Evolutionary conservation across 768 basidiomycete species (phyloP).

Genomic region (Tulasnella sp.): DNA sequence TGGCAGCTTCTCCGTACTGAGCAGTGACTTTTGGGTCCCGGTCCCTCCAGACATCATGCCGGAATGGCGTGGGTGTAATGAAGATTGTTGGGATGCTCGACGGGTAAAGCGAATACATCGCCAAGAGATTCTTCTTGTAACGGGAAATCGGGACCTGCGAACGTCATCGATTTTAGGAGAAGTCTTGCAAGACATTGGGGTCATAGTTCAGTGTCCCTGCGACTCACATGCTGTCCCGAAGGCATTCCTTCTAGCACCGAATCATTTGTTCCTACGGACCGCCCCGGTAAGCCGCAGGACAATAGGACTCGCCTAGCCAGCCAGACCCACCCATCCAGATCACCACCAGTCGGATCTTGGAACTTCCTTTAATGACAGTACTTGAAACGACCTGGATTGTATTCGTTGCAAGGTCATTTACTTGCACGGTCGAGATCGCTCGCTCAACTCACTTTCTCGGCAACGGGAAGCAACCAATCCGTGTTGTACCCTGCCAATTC

Average conservation of each 20-base stretch:
- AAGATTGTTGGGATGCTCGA: conserved; percentile 26
- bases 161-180: not conserved
- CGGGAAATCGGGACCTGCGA: conserved; percentile 19
- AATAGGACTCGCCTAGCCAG: not conserved
- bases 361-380: conserved; percentile 46
- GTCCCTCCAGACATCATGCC: conserved; percentile 18
- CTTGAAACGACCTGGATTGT: not conserved
- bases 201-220: not conserved
- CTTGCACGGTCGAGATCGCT: not conserved
- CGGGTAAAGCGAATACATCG: conserved; percentile 26
- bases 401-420: not conserved
- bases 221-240: conserved; percentile 25
- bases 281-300: not conserved
- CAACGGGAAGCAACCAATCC: conserved; percentile 75
- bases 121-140: conserved; percentile 22
- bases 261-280: conserved; percentile 17
- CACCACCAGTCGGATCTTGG: conserved; percentile 61
- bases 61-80: conserved; percentile 23
- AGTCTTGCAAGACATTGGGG: not conserved
- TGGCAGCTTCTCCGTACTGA: conserved; percentile 20
- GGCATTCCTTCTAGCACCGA: conserved; percentile 23
- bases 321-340: conserved; percentile 71
- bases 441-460: conserved; percentile 57
- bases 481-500: conserved; percentile 66
- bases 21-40: conserved; percentile 20